These are phyloP conservation scores for Phanerodontia chrysosporium DNA, from an alignment of 768 basidiomycete genomes.

Conservation along the genomic window DNA sequence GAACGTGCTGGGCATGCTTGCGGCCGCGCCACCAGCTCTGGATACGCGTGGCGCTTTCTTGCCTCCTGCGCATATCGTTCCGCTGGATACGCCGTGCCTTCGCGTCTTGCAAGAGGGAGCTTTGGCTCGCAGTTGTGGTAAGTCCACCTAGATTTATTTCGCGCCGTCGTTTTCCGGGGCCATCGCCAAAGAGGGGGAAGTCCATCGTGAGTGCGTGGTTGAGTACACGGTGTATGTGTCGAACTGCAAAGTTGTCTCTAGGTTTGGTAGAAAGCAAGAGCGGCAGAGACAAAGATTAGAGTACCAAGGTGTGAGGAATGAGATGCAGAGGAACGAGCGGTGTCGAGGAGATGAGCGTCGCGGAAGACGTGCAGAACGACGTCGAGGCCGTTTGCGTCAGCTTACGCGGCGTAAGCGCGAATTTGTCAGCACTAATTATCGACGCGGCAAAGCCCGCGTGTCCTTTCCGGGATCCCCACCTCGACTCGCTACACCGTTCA, in stretches of 20 bases:
- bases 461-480: too few species aligned
- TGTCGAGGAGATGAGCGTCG: background rate
- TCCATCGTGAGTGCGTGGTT: conserved; percentile 2
- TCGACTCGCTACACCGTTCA: too few species aligned
- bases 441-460: too few species aligned
- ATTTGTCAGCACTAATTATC: background rate
- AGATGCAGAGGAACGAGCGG: background rate
- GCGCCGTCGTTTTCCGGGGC: conserved; percentile 37
- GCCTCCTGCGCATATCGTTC: conserved; percentile 45
- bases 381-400: conserved; percentile 1
- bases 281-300: too few species aligned
- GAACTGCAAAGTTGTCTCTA: too few species aligned
- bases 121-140: conserved; percentile 44
- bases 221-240: background rate
- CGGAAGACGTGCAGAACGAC: background rate
- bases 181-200: conserved; percentile 44
- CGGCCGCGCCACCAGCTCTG: conserved; percentile 71
- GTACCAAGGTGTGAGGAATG: too few species aligned
- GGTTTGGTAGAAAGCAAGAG: too few species aligned
- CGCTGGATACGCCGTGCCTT: conserved; percentile 58
- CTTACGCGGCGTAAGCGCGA: background rate
- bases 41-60: conserved; percentile 56
- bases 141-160: conserved; percentile 77
- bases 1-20: conserved; percentile 35
- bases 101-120: conserved; percentile 58